phyloP scores from a whole-genome alignment of 1,139 yeast genomes.

The Suzukiozyma palmioleophila region DNA sequence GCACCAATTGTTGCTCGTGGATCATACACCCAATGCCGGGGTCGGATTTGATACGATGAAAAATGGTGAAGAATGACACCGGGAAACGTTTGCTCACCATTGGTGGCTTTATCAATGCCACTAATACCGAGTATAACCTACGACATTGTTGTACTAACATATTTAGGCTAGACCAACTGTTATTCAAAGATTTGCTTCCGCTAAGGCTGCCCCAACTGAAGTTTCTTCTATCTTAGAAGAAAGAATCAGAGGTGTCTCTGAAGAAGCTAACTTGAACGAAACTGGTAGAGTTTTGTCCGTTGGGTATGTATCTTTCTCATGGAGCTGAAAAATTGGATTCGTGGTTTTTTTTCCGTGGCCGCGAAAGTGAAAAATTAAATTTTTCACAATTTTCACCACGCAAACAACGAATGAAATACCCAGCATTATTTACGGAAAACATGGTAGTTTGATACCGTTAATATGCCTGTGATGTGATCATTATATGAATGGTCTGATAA shows the following conservation, averaged over 20 bases:
- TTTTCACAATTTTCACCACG: not conserved
- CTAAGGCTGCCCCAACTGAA: conserved; percentile 99
- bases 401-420: not conserved
- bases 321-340: not conserved
- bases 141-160: conserved; percentile 17
- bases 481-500: too few species aligned
- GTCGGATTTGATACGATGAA: too few species aligned
- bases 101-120: not conserved
- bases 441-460: too few species aligned
- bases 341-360: not conserved
- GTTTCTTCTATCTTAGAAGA: conserved; percentile 98
- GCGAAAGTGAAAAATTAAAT: conserved; percentile 1
- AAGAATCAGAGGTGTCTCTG: conserved; percentile 98
- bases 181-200: conserved; percentile 82
- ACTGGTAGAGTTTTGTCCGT: conserved; percentile 99
- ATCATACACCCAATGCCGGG: too few species aligned
- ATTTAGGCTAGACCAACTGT: conserved; percentile 69
- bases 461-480: too few species aligned
- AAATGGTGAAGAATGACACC: too few species aligned
- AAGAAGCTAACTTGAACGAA: conserved; percentile 96
- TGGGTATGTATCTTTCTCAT: conserved; percentile 54
- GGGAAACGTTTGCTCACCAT: conserved; percentile 2
- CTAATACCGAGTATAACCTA: conserved; percentile 10
- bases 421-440: not conserved
- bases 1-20: conserved; percentile 3